Conservation (phyloP, 164 flowering plant genomes). For the Malania oleifera region DNA sequence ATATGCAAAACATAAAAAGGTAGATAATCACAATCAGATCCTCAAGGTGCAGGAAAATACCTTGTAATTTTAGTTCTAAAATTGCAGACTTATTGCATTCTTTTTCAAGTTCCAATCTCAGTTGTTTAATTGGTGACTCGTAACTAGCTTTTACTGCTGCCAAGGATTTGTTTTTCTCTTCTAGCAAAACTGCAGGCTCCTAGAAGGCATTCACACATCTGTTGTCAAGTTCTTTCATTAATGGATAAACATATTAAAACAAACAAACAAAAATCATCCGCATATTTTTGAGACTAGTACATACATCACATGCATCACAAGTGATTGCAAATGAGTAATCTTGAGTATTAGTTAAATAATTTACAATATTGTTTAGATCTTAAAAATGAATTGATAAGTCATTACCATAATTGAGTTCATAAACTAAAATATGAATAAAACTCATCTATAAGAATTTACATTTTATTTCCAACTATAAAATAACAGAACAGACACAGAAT, state of each 20-base stretch:
- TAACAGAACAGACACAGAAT: too few species aligned
- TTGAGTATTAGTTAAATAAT: too few species aligned
- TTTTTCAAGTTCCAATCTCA: conserved; percentile 51
- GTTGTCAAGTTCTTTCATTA: conserved; percentile 33
- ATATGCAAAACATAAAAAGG: conserved; percentile 10
- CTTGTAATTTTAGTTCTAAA: conserved; percentile 44
- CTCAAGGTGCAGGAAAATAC: conserved; percentile 27
- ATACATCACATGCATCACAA: too few species aligned
- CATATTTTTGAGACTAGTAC: too few species aligned
- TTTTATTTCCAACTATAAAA: too few species aligned
- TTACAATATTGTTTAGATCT: too few species aligned
- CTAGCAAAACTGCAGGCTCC: conserved; percentile 72
- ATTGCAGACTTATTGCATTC: conserved; percentile 44
- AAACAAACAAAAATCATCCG: background rate
- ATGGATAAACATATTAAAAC: conserved; percentile 6
- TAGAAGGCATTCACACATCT: conserved; percentile 45
- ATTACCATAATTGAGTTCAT: too few species aligned
- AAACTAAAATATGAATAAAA: too few species aligned
- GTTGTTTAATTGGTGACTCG: conserved; percentile 49
- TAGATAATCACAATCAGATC: background rate
- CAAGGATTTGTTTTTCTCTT: conserved; percentile 54
- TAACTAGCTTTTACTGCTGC: conserved; percentile 44
- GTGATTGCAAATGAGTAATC: too few species aligned
- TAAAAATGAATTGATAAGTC: too few species aligned
- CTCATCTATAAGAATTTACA: too few species aligned